A percentile compares a stretch with the other conserved stretches of the same genome.
These are phyloP conservation scores for Oryza glumipatula DNA, from an alignment of 176 grass and related monocot species.

Conservation along the genomic window DNA sequence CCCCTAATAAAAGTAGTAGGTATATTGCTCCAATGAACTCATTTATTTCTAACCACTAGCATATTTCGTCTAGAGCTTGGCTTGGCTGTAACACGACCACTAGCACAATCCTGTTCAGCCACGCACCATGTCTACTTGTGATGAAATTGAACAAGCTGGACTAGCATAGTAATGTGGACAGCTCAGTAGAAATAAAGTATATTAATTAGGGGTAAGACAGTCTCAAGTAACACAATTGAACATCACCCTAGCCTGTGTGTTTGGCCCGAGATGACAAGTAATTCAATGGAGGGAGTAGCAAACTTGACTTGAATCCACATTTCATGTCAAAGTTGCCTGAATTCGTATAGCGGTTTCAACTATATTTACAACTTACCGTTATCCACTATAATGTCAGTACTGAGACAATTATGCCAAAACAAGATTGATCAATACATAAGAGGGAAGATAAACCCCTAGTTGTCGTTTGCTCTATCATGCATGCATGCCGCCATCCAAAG, in stretches of 20 bases:
- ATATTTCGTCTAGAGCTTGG: background rate
- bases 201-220: background rate
- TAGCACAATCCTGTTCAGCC: background rate
- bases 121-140: background rate
- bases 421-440: background rate
- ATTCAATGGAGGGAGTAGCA: background rate
- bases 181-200: background rate
- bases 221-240: background rate
- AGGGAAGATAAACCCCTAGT: background rate
- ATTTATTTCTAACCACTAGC: background rate
- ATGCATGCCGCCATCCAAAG: background rate
- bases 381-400: slow-evolving; percentile 1
- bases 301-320: background rate
- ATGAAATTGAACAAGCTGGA: no score
- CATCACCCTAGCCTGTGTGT: background rate
- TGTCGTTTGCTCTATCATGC: background rate
- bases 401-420: slow-evolving; percentile 14
- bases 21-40: background rate
- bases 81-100: background rate
- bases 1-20: background rate
- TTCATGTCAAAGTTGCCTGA: background rate
- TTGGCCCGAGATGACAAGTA: background rate
- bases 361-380: background rate
- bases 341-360: background rate
- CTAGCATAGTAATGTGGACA: background rate